Conservation (phyloP, 106 monocot genomes). For the Dactylorhiza incarnata region DNA sequence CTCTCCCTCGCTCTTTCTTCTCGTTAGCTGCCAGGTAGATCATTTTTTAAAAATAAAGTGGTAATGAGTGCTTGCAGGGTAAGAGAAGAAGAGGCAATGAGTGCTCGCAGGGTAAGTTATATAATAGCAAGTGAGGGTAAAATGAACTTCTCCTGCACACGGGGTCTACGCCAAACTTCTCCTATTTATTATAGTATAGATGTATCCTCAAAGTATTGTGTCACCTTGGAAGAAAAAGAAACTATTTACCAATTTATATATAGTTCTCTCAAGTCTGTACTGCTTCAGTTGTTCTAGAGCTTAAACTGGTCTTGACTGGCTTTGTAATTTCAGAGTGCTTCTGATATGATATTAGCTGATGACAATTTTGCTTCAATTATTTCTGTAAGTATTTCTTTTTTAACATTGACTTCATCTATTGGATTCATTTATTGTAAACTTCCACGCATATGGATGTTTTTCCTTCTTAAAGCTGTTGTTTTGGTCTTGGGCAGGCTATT, state of each 20-base stretch:
- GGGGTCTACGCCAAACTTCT: no score
- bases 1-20: no score
- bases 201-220: background rate
- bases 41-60: no score
- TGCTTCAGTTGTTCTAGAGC: background rate
- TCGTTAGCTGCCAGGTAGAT: no score
- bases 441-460: background rate
- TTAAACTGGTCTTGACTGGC: background rate
- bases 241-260: background rate
- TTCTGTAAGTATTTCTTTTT: conserved; percentile 45
- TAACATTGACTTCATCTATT: background rate
- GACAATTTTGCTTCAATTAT: conserved; percentile 99
- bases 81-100: no score
- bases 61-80: no score
- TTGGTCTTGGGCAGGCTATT: conserved; percentile 66
- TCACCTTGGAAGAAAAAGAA: background rate
- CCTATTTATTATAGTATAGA: no score
- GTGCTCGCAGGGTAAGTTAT: no score
- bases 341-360: conserved; percentile 98
- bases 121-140: no score
- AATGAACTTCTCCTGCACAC: no score
- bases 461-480: conserved; percentile 5
- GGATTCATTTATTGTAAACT: background rate
- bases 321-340: conserved; percentile 79
- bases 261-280: background rate